phyloP scores from a whole-genome alignment of 75 land plant species.

The Pinus albicaulis region DNA sequence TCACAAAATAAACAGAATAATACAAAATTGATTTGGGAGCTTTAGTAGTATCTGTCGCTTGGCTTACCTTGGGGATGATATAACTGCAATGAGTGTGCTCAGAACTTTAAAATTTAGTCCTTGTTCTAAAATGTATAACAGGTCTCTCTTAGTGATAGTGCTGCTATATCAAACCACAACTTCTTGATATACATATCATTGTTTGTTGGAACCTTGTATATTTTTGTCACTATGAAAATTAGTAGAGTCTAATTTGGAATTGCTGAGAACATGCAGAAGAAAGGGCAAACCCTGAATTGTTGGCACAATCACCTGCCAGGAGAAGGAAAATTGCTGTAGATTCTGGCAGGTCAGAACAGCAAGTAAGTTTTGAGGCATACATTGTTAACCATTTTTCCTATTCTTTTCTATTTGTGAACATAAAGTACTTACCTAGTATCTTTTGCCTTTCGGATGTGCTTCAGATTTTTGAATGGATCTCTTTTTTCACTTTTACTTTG shows the following conservation, averaged over 20 bases:
- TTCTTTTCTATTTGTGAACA: background rate
- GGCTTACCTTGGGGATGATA: background rate
- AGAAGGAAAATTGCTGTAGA: slow-evolving; percentile 88
- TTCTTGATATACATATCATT: background rate
- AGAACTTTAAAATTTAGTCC: background rate
- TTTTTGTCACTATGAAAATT: background rate
- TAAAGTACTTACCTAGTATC: background rate
- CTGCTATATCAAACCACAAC: background rate
- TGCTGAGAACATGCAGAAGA: slow-evolving; percentile 62
- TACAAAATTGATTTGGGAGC: too few relatives aligned
- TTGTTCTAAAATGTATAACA: background rate
- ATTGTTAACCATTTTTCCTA: background rate
- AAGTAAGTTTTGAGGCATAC: slow-evolving; percentile 21
- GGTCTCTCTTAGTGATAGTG: background rate
- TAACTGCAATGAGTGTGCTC: background rate
- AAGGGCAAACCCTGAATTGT: slow-evolving; percentile 84
- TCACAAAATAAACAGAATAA: too few relatives aligned
- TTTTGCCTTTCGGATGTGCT: background rate
- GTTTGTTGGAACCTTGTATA: background rate
- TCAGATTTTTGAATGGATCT: background rate
- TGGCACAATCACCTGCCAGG: slow-evolving; percentile 88
- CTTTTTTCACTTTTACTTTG: background rate
- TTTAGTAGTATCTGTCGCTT: too few relatives aligned
- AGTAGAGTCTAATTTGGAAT: background rate
- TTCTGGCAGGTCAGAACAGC: slow-evolving; percentile 92